Evolutionary conservation across 257 asterid genomes (phyloP), one percentile per base, ranked within the genome.

Genomic region (Penstemon barbatus): DNA sequence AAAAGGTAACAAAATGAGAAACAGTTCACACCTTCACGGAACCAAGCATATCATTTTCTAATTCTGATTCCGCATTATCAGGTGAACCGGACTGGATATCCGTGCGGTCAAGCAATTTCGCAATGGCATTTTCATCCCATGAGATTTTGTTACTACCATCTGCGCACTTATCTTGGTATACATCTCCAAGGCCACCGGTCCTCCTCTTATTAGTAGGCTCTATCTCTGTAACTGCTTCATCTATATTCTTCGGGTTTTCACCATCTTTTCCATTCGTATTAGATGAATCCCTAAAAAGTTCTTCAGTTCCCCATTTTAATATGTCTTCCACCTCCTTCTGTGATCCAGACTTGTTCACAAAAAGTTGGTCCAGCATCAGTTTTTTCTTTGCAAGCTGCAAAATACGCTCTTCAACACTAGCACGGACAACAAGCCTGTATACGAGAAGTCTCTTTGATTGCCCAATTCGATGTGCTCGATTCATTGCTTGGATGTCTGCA

Each of bases 401-500:
- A 68, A 94, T 94, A 55, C 99, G 97, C 79, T 94, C 99, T 81
- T 94, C 99, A 69, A 94, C 95, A 76, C 99, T 94, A 63, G 99
- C 97, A 76, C 99, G 97, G 56, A 94, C 99, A 51, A 94, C 94
- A 57, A 94, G 95, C 90, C 99, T 81, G 79, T 91, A 94, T 41
- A 94, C 97, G 33, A 94, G 85, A 81, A 94, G 97, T 71, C 96
- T 86, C 4, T 91, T 89, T 4, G 97, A 87, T 75, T 94, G 99
- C 61, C 99, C 99, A 38, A 94, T 94, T 62, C 99, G 87, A 72
- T 94, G 99, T 0, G 99, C 99, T 61, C 99, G 82, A 77, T 91
- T 91, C 99, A 94, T 94, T 13, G 99, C 99, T 83, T 94, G 99
- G 66, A 94, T 89, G 85, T 94, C 99, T 46, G 97, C 99, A 83